A percentile compares a stretch with the other conserved stretches of the same genome.
Evolutionary conservation across 495 filamentous ascomycete genomes (phyloP).

Genomic region (Tuber calosporum): DNA sequence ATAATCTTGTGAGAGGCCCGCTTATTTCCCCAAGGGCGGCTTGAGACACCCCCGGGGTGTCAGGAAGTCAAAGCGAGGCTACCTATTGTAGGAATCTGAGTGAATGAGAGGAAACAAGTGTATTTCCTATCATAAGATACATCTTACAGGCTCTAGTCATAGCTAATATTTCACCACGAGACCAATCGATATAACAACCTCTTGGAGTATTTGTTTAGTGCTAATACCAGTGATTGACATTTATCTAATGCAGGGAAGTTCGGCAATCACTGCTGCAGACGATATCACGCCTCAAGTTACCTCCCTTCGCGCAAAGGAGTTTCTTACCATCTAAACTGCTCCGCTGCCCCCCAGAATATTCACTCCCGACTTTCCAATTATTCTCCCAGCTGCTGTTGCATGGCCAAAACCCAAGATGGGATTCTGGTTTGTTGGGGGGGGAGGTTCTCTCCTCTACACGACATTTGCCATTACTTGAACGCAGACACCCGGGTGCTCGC

Average conservation of each 20-base stretch:
- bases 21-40: too few relatives aligned
- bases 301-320: neutral
- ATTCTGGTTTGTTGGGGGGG: neutral
- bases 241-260: neutral
- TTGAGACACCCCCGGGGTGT: too few relatives aligned
- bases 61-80: too few relatives aligned
- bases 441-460: neutral
- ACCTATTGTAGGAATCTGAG: too few relatives aligned
- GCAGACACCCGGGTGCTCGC: too few relatives aligned
- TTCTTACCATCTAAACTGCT: neutral
- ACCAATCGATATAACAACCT: too few relatives aligned
- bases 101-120: too few relatives aligned
- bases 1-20: too few relatives aligned
- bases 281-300: neutral
- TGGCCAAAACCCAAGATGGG: neutral
- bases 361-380: neutral
- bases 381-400: neutral
- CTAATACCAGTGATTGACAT: neutral
- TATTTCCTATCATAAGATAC: too few relatives aligned
- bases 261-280: neutral
- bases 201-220: too few relatives aligned
- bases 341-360: neutral
- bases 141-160: too few relatives aligned
- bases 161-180: too few relatives aligned
- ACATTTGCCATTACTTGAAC: neutral